Evolutionary conservation across 768 basidiomycete species (phyloP), one percentile per base, ranked within the genome.

Genomic region (Podaxis pistillaris): DNA sequence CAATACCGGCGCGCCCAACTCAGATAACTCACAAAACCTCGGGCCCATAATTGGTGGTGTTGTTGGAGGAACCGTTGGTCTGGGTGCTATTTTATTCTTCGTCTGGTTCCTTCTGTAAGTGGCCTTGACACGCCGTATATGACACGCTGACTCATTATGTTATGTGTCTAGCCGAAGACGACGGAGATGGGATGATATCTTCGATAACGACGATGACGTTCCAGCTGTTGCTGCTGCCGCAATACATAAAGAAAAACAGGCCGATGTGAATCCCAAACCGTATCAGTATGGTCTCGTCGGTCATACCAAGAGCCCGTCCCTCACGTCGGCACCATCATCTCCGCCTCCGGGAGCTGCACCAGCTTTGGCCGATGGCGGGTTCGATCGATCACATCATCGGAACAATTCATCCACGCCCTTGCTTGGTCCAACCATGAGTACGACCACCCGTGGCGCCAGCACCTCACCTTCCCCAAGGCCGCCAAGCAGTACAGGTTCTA

Each of bases 221-320:
- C 65, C 68, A 36, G 54, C 69, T 56, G 64, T 68, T 13, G n/a
- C 69, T 15, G 62, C 66, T 3, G 65, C 63, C 12, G 53, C 70
- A 30, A 59, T 65, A 26, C 70, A 67, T 17, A 66, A 63, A 49
- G 63, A 69, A 47, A 68, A 65, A 38, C 64, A 59, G 51, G 60
- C 64, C 13, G 46, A 66, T 44, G 71, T 74, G 30, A 78, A 80
- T 52, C 85, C 83, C 4, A 81, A 75, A 68, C 86, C 86, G 24
- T 89, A 89, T 68, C 78, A 84, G 66, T 89, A 89, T 65, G 86
- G 86, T 17, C 76, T 84, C 46, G 81, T 89, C 26, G 87, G 86
- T 2, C 80, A 79, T 24, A 74, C 76, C 1, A 68, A 71, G 33
- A 70, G 66, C 24, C 68, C 70, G 9, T 64, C 72, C 69, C 56